phyloP scores from a whole-genome alignment of 2,329 filamentous ascomycete species.

The Leptographium wingfieldii region DNA sequence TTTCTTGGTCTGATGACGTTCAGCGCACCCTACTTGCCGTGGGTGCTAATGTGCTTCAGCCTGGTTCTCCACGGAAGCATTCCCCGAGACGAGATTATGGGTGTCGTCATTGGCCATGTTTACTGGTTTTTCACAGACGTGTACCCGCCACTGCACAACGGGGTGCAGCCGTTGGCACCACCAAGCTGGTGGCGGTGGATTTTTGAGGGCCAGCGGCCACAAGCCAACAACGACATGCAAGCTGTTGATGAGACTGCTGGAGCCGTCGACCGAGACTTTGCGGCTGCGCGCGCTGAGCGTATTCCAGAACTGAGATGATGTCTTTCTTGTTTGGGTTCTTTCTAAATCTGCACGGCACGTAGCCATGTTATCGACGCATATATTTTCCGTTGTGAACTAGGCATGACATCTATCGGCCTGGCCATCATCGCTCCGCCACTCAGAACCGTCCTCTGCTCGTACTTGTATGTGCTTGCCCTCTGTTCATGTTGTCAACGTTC shows the following conservation, averaged over 20 bases:
- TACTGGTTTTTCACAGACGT: slow-evolving; percentile 99
- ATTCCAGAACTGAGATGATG: slow-evolving; percentile 19
- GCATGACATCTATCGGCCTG: no score
- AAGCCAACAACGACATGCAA: slow-evolving; percentile 22
- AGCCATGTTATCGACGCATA: no score
- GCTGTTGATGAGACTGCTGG: slow-evolving; percentile 33
- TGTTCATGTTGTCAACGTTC: no score
- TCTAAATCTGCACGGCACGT: not conserved
- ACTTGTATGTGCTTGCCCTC: no score
- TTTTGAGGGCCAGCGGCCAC: slow-evolving; percentile 49
- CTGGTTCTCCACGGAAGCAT: slow-evolving; percentile 80
- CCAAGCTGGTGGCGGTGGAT: slow-evolving; percentile 81
- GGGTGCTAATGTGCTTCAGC: slow-evolving; percentile 90
- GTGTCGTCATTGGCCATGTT: slow-evolving; percentile 85
- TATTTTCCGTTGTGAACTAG: no score
- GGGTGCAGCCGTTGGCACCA: slow-evolving; percentile 75
- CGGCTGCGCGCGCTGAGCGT: slow-evolving; percentile 37
- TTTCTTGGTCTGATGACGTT: slow-evolving; percentile 85
- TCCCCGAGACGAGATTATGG: slow-evolving; percentile 93
- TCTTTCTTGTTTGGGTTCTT: not conserved
- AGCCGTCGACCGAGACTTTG: slow-evolving; percentile 49
- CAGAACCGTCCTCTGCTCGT: no score
- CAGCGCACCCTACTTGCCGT: slow-evolving; percentile 86
- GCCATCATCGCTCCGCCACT: no score
- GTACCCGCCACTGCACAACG: slow-evolving; percentile 80